phyloP scores from a whole-genome alignment of 2,329 filamentous ascomycete species.

The Teratosphaeria zuluensis region DNA sequence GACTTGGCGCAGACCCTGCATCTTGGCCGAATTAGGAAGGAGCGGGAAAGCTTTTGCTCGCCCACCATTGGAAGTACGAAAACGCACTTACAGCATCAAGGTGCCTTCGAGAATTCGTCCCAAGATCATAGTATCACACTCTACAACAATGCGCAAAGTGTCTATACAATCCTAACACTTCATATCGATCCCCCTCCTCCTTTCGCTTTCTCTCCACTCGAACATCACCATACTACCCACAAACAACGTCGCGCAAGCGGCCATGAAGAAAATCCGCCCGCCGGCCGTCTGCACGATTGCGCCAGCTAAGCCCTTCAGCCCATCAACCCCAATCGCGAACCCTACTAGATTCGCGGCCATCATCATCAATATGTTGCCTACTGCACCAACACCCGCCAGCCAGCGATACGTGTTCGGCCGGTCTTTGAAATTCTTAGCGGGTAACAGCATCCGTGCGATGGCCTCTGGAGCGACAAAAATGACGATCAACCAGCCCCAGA shows the following conservation, averaged over 20 bases:
- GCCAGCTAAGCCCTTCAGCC: constrained; percentile 63
- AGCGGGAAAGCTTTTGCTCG: not conserved
- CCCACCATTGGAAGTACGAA: not conserved
- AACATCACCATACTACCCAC: constrained; percentile 92
- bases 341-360: constrained; percentile 91
- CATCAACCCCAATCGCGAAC: constrained; percentile 86
- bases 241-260: constrained; percentile 66
- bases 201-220: constrained; percentile 79
- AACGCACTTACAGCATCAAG: not conserved
- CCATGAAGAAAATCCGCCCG: constrained; percentile 62
- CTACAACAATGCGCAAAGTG: not conserved
- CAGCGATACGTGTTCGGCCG: constrained; percentile 66
- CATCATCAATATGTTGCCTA: constrained; percentile 86
- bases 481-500: constrained; percentile 96
- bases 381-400: constrained; percentile 69
- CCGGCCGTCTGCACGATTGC: constrained; percentile 69
- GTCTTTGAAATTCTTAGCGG: constrained; percentile 58
- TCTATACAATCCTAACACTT: constrained; percentile 52
- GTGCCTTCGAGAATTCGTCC: not conserved
- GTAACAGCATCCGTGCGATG: constrained; percentile 62
- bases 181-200: constrained; percentile 67
- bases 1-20: not conserved
- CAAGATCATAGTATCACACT: not conserved
- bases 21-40: not conserved
- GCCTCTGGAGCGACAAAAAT: constrained; percentile 90